phyloP scores from a whole-genome alignment of 495 filamentous ascomycete genomes.

The Bacidia gigantensis region DNA sequence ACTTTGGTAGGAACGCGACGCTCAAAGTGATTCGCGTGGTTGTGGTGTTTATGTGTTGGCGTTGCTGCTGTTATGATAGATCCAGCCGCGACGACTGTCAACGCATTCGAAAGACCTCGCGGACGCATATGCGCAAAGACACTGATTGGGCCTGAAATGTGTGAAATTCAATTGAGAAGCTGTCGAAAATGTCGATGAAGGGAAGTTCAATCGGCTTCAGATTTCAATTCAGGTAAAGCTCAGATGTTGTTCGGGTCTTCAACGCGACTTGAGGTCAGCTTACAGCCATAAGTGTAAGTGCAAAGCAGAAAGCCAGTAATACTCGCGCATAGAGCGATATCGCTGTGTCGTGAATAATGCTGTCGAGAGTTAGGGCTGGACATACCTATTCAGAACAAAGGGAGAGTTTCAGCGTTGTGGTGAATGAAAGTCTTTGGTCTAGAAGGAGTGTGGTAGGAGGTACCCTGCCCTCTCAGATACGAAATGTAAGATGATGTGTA shows the following conservation, averaged over 20 bases:
- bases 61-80: slow-evolving; percentile 30
- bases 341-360: not conserved
- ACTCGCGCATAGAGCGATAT: no score
- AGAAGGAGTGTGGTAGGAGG: not conserved
- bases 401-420: not conserved
- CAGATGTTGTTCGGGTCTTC: no score
- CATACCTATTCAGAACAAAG: not conserved
- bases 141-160: not conserved
- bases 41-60: slow-evolving; percentile 31
- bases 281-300: no score
- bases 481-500: not conserved
- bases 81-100: slow-evolving; percentile 34
- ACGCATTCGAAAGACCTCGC: slow-evolving; percentile 6
- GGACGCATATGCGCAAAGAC: not conserved
- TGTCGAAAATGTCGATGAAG: no score
- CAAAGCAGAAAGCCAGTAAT: no score
- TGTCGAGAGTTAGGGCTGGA: not conserved
- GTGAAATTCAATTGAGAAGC: not conserved
- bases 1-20: slow-evolving; percentile 26
- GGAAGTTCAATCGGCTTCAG: no score
- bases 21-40: slow-evolving; percentile 15
- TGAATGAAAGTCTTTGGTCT: not conserved
- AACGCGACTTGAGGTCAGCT: no score
- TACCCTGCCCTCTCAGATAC: not conserved
- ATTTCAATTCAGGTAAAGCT: no score